These are phyloP conservation scores for Neobulgaria alba DNA, from an alignment of 2,329 filamentous ascomycete genomes.

Conservation along the genomic window DNA sequence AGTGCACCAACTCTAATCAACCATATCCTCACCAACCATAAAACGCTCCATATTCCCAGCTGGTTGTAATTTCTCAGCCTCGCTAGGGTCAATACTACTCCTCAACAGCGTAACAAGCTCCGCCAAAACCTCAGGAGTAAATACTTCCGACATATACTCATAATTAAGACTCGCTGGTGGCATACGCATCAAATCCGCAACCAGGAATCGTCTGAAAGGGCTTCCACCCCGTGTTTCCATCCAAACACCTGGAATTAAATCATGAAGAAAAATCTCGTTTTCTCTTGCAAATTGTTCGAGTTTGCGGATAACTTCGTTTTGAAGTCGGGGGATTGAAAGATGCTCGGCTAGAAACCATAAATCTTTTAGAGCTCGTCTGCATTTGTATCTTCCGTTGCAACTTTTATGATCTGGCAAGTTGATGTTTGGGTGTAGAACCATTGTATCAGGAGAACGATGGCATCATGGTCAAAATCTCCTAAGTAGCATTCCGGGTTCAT, in stretches of 20 bases:
- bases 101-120: background rate
- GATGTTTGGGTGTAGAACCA: constrained; percentile 2
- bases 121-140: too few species aligned
- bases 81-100: background rate
- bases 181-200: background rate
- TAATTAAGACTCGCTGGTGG: too few species aligned
- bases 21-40: too few species aligned
- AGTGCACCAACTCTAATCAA: too few species aligned
- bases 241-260: background rate
- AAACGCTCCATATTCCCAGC: background rate
- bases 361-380: background rate
- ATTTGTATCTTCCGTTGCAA: constrained; percentile 9
- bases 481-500: background rate
- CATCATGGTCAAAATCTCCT: background rate
- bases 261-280: background rate
- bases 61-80: background rate
- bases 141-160: background rate
- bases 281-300: background rate
- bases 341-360: constrained; percentile 9
- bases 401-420: constrained; percentile 9
- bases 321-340: constrained; percentile 6
- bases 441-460: background rate
- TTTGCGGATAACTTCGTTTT: constrained; percentile 8
- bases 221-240: background rate
- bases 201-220: background rate